A percentile compares a stretch with the other conserved stretches of the same genome.
Evolutionary conservation across 1,284 basidiomycete species (phyloP).

Genomic region (Cryptococcus amylolentus): DNA sequence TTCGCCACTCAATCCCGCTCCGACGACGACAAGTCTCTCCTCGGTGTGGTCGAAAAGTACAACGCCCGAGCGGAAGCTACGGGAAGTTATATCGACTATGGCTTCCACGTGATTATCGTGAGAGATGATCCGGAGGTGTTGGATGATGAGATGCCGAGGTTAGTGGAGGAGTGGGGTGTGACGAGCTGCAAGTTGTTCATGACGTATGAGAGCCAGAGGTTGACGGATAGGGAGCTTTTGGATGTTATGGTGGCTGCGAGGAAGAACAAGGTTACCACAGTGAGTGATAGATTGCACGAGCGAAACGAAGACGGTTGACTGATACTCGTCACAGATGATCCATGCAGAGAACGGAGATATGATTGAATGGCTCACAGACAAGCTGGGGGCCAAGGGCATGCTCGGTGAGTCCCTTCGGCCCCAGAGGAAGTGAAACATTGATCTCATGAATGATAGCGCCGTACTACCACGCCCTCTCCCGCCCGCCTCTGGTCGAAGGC

Average conservation of each 20-base stretch:
- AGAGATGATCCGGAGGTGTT: slow-evolving; percentile 10
- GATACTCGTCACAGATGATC: slow-evolving; percentile 11
- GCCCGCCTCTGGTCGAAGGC: slow-evolving; percentile 29
- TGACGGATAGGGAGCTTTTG: slow-evolving; percentile 16
- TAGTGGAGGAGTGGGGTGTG: slow-evolving; percentile 13
- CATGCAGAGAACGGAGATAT: slow-evolving; percentile 24
- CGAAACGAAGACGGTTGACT: not conserved
- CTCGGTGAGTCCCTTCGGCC: not conserved
- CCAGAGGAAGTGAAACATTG: slow-evolving; percentile 1
- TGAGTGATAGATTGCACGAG: not conserved
- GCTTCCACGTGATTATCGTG: slow-evolving; percentile 19
- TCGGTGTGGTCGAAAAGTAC: slow-evolving; percentile 13
- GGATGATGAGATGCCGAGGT: slow-evolving; percentile 11
- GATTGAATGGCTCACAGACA: slow-evolving; percentile 21
- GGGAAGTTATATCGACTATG: slow-evolving; percentile 15
- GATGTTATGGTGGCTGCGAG: slow-evolving; percentile 18
- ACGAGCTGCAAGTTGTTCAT: slow-evolving; percentile 15
- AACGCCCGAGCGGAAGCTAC: slow-evolving; percentile 8
- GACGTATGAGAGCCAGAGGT: slow-evolving; percentile 14
- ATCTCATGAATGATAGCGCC: slow-evolving; percentile 4
- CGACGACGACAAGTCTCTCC: slow-evolving; percentile 6
- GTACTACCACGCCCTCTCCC: slow-evolving; percentile 20
- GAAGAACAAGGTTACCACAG: slow-evolving; percentile 15
- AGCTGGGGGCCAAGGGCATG: slow-evolving; percentile 5
- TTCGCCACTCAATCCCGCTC: slow-evolving; percentile 12